Base-by-base conservation (phyloP, 495 filamentous ascomycete species). In the Bathelium albidoporum region DNA sequence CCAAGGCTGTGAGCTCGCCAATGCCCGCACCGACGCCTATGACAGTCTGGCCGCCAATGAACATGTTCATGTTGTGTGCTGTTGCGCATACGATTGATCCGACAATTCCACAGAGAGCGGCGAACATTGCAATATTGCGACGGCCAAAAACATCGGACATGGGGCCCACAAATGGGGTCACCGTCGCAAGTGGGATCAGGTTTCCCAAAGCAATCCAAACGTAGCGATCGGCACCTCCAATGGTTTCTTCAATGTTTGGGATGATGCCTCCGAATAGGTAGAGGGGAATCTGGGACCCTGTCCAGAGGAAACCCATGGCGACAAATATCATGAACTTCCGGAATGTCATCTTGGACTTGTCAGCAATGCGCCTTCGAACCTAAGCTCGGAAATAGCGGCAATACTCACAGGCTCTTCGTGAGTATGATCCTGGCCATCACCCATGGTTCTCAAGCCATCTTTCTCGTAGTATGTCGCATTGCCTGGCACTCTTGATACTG, bases 171-270 rank as follows among this genome's bases (percentile, higher is more conserved):
- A 90, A 89, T 10, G 87, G 87, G 60, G 85, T 88, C 12, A 89
- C 81, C 55, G 81, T 83, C 2, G 87, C 85, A 1, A 87, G 79
- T 44, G 85, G 77, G 10, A 90, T 80, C 2, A 90, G 75, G 67
- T 90, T 85, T 20, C 81, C 85, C 1, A 88, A 76, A 43, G 87
- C 81, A 76, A 89, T 84, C 87, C 87, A 89, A n/a, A 87, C 78
- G 83, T 83, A 89, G 67, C 84, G 75, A 70, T 87, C 82, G 11
- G 77, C 69, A 52, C 87, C 87, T 24, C 86, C 87, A 65, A 90
- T 84, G 20, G 83, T 80, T 11, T 73, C 69, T 69, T 88, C 88
- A 58, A 90, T 85, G 70, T 82, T 80, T 0, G 85, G 85, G 32
- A 83, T 24, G 32, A 73, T 64, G 29, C 71, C 67, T 80, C 83